phyloP scores from a whole-genome alignment of 1,139 yeast genomes.

The Pichia sp. region DNA sequence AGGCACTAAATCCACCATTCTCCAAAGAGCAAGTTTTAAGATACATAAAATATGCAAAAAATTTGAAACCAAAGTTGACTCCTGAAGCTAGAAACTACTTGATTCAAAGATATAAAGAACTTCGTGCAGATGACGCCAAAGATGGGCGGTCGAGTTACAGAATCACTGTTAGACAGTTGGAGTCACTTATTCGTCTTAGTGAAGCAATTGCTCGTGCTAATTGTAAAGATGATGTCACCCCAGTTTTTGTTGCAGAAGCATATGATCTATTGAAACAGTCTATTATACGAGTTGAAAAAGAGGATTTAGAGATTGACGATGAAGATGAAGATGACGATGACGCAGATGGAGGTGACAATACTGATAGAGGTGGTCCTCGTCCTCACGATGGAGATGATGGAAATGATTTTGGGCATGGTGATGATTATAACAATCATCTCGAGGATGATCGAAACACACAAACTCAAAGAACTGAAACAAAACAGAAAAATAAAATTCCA shows the following conservation, averaged over 20 bases:
- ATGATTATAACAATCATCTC: conserved; percentile 6
- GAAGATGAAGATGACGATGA: conserved; percentile 39
- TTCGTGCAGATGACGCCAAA: conserved; percentile 87
- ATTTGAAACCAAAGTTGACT: conserved; percentile 86
- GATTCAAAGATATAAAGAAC: conserved; percentile 76
- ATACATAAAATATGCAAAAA: conserved; percentile 85
- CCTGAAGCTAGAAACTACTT: conserved; percentile 72
- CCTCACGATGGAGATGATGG: conserved; percentile 14
- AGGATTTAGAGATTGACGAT: conserved; percentile 80
- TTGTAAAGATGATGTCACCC: conserved; percentile 84
- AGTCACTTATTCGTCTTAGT: conserved; percentile 83
- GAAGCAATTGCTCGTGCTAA: conserved; percentile 98
- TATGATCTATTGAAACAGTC: conserved; percentile 85
- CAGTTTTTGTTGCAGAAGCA: conserved; percentile 88
- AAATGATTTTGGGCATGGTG: conserved; percentile 12
- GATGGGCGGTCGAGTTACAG: conserved; percentile 88
- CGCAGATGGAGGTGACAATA: conserved; percentile 15
- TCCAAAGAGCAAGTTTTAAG: conserved; percentile 83
- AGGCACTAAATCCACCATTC: conserved; percentile 84
- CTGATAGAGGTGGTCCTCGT: conserved; percentile 32
- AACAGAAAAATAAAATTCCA: conserved; percentile 48
- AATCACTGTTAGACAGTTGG: conserved; percentile 94
- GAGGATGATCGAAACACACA: conserved; percentile 6
- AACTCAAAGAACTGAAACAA: conserved; percentile 4
- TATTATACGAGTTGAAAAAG: conserved; percentile 89